Base-by-base conservation (phyloP, 2,329 filamentous ascomycete species). In the Neonectria magnoliae region DNA sequence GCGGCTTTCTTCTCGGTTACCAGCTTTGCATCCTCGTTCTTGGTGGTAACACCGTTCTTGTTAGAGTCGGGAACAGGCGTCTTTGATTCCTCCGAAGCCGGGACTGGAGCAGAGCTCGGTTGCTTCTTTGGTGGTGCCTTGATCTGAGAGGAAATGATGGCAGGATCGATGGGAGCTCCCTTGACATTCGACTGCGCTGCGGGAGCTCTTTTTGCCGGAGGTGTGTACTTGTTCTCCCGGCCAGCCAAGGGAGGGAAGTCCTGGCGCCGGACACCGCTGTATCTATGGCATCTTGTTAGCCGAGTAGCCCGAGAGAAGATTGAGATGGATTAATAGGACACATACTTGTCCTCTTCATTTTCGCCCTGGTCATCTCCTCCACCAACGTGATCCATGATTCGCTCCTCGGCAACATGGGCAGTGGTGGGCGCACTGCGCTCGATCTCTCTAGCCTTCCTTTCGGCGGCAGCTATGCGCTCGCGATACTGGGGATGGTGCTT, bases 271-370 rank as follows among this genome's bases (percentile, higher is more conserved):
- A 99, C 96, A 76, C 95, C 95, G 76, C 94, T 98, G 81, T 98
- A 98, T 77, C 91, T 93, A 68, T 68, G 69, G 54, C 36, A 55
- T 25, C 38, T 5, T 62, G 60, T 78, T 61, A 76, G 73, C 60
- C 25, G 64, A 8, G 25, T 10, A 41, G 13, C 6, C 27, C 18
- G 18, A 33, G 41, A 53, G 52, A 42, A 56, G 31, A 25, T 1
- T 16, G 41, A 9, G 18, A 20, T 20, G 18, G 16, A 48, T 33
- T 10, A 22, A 11, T 9, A 36, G 33, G 29, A 27, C 11, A 68
- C 87, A 72, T 85, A 94, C 89, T 96, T 98, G 76, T 97, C 94
- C 81, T 99, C 96, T 80, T 99, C 96, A 69, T 97, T 93, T 14
- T 88, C 90, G 62, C 90, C 89, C 57, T 91, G 87, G 42, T 88